phyloP scores from a whole-genome alignment of 148 eudicot genomes.

The Fagopyrum homotropicum region DNA sequence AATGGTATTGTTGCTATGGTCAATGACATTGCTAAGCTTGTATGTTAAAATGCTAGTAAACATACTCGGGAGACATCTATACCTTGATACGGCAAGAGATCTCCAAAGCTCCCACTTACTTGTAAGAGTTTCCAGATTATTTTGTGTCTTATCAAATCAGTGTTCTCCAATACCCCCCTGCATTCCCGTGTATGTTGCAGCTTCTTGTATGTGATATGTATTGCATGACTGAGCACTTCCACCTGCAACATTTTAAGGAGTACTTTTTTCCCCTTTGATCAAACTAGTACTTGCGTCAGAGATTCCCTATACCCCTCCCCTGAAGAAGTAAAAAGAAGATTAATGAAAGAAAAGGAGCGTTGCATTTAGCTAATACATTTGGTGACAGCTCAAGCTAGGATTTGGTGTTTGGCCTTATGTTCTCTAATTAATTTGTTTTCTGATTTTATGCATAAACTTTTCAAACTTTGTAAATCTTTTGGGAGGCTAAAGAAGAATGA shows the following conservation, averaged over 20 bases:
- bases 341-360: not conserved
- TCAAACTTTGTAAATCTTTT: too few relatives aligned
- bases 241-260: not conserved
- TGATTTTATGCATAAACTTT: not conserved
- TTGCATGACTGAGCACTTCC: not conserved
- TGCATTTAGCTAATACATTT: not conserved
- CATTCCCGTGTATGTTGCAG: not conserved
- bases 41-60: conserved; percentile 91
- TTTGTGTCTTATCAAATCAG: not conserved
- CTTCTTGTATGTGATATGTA: not conserved
- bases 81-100: conserved; percentile 79
- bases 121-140: conserved; percentile 37
- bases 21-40: conserved; percentile 72
- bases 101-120: conserved; percentile 51
- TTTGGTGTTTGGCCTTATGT: not conserved
- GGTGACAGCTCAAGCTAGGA: not conserved
- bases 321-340: not conserved
- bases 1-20: conserved; percentile 72
- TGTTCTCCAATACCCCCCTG: not conserved
- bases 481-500: not conserved
- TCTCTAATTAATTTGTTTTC: not conserved
- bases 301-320: not conserved
- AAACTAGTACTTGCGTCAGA: not conserved
- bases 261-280: not conserved
- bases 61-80: conserved; percentile 90